Evolutionary conservation across 805 yeast genomes (phyloP).

Genomic region (Kazachstania viticola): DNA sequence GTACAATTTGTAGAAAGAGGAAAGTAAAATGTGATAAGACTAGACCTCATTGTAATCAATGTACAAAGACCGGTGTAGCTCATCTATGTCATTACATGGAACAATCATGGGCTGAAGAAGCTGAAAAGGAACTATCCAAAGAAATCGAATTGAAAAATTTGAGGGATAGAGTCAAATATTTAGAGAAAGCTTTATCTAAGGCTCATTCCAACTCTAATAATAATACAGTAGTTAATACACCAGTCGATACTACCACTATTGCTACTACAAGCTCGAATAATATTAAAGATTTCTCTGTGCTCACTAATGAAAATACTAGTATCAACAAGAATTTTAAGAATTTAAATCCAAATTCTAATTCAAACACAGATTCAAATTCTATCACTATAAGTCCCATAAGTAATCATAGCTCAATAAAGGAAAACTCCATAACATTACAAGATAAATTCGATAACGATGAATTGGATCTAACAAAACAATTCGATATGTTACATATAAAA

Average conservation of each 20-base stretch:
- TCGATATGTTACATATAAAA: conserved; percentile 34
- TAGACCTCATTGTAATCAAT: conserved; percentile 46
- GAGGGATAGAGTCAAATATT: conserved; percentile 40
- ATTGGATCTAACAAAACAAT: conserved; percentile 31
- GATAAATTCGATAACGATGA: conserved; percentile 24
- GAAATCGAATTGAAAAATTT: conserved; percentile 39
- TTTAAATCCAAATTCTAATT: too few species aligned
- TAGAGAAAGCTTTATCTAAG: conserved; percentile 37
- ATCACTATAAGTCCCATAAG: neutral
- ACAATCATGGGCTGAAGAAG: conserved; percentile 45
- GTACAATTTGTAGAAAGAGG: conserved; percentile 37
- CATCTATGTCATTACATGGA: conserved; percentile 47
- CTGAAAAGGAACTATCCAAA: conserved; percentile 38
- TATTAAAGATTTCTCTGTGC: too few species aligned
- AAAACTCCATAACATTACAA: neutral
- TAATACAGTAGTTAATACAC: conserved; percentile 10
- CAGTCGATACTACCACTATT: conserved; percentile 5
- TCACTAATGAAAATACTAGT: neutral
- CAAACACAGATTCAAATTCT: too few species aligned
- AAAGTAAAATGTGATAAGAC: conserved; percentile 41
- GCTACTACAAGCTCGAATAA: too few species aligned
- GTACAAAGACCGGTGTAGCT: conserved; percentile 46
- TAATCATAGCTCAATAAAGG: neutral
- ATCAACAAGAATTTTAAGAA: too few species aligned
- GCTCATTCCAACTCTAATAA: conserved; percentile 5